A percentile compares a stretch with the other conserved stretches of the same genome.
These are phyloP conservation scores for Venturia asperata DNA, from an alignment of 2,329 filamentous ascomycete species.

Conservation along the genomic window DNA sequence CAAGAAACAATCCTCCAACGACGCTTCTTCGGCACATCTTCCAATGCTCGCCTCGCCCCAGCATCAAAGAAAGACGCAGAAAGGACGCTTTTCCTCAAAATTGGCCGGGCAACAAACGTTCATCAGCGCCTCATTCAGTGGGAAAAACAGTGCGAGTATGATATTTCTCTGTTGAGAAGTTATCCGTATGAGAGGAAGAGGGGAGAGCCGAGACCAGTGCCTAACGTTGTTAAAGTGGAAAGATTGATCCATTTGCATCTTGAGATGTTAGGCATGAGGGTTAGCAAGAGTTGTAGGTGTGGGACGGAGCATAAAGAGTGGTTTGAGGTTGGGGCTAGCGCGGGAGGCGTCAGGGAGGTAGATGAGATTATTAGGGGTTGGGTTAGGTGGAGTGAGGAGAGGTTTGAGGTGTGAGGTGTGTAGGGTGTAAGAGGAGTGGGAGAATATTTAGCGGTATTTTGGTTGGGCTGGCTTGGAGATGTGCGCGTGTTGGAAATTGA, in stretches of 20 bases:
- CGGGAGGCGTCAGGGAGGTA: slow-evolving; percentile 59
- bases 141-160: slow-evolving; percentile 86
- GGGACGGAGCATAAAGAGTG: slow-evolving; percentile 85
- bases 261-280: slow-evolving; percentile 61
- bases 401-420: background rate
- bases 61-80: background rate
- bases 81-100: slow-evolving; percentile 43
- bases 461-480: too few relatives aligned
- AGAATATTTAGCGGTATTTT: too few relatives aligned
- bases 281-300: slow-evolving; percentile 64
- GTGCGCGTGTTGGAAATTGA: too few relatives aligned
- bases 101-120: slow-evolving; percentile 69
- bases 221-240: slow-evolving; percentile 82
- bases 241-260: slow-evolving; percentile 67
- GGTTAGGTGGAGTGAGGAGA: slow-evolving; percentile 72
- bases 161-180: slow-evolving; percentile 78
- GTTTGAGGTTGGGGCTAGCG: slow-evolving; percentile 79
- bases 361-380: slow-evolving; percentile 74
- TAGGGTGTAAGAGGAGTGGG: background rate
- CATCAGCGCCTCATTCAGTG: slow-evolving; percentile 88
- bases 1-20: slow-evolving; percentile 17
- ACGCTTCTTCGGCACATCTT: slow-evolving; percentile 18
- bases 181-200: slow-evolving; percentile 64
- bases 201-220: slow-evolving; percentile 53
- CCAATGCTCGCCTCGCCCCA: background rate